Evolutionary conservation across 2,329 filamentous ascomycete genomes (phyloP), one percentile per base, ranked within the genome.

Genomic region (Volutella citrinella): DNA sequence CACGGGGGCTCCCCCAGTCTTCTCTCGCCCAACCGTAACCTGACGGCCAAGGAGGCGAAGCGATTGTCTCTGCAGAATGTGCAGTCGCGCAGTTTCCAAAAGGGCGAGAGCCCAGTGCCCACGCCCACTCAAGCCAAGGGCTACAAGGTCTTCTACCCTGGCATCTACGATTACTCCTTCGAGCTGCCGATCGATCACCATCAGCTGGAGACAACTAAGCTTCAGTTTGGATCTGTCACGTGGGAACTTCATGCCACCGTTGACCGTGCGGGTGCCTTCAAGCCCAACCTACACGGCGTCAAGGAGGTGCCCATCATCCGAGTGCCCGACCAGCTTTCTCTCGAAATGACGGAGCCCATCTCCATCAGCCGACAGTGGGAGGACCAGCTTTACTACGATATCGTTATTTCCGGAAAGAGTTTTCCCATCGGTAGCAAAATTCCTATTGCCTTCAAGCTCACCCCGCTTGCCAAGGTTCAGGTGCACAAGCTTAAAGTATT

Each of bases 291-390:
- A 3, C 74, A 89, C 36, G 90, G 90, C 23, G 74, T 70, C 26
- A 87, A 89, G 57, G 89, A 95, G 59, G 81, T 96, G 4, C 77
- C 76, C 8, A 79, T 96, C 29, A 87, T 95, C 33, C 82, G 90
- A 27, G 81, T 93, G 5, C 90, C 90, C 0, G 80, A 91, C 30
- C 88, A 95, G 61, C 78, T 89, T 27, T 95, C 89, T 1, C 69
- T 95, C 16, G 90, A 96, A 60, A 88, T 88, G 60, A 84, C 89
- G 17, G 90, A 96, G 56, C 90, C 90, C 4, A 95, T 96, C 51
- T 91, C 89, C 10, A 95, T 96, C 54, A 91, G 86, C 45, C 75
- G 90, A 14, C 89, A 87, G 43, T 96, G 90, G 90, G 90, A 96
- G 57, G 89, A 96, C 49, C 90, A 95, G 55, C 70, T 96, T 19